Evolutionary conservation across 805 yeast species (phyloP).

Genomic region (Metschnikowia shivogae): DNA sequence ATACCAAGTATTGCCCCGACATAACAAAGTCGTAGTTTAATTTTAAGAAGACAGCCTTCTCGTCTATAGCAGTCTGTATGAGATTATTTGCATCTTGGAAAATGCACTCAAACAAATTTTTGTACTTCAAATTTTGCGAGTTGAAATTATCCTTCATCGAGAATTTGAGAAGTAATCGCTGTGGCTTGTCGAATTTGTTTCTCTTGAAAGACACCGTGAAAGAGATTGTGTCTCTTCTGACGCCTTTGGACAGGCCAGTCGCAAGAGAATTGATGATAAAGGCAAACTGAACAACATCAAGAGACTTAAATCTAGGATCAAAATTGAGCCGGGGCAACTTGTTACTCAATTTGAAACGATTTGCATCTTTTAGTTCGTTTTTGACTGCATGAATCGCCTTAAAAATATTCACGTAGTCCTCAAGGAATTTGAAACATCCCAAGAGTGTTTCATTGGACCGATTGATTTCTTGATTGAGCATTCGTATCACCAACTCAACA

Average conservation of each 20-base stretch:
- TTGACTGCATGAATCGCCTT: slow-evolving; percentile 21
- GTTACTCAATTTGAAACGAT: slow-evolving; percentile 21
- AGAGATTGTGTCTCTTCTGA: slow-evolving; percentile 31
- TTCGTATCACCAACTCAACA: slow-evolving; percentile 20
- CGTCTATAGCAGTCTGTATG: slow-evolving; percentile 5
- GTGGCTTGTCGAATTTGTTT: slow-evolving; percentile 28
- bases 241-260: slow-evolving; percentile 27
- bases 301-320: slow-evolving; percentile 28
- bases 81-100: slow-evolving; percentile 14
- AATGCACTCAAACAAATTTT: slow-evolving; percentile 32
- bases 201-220: slow-evolving; percentile 25
- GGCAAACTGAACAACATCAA: slow-evolving; percentile 30
- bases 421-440: slow-evolving; percentile 33
- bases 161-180: slow-evolving; percentile 23
- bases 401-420: slow-evolving; percentile 29
- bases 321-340: slow-evolving; percentile 30
- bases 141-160: slow-evolving; percentile 37
- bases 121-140: slow-evolving; percentile 34
- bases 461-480: slow-evolving; percentile 22
- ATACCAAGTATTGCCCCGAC: slow-evolving; percentile 22
- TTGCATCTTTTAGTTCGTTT: slow-evolving; percentile 1
- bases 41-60: slow-evolving; percentile 22
- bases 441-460: slow-evolving; percentile 19
- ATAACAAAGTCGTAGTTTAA: slow-evolving; percentile 39
- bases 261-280: slow-evolving; percentile 27